Evolutionary conservation across 805 yeast species (phyloP).

Genomic region (Suhomyces sp.): DNA sequence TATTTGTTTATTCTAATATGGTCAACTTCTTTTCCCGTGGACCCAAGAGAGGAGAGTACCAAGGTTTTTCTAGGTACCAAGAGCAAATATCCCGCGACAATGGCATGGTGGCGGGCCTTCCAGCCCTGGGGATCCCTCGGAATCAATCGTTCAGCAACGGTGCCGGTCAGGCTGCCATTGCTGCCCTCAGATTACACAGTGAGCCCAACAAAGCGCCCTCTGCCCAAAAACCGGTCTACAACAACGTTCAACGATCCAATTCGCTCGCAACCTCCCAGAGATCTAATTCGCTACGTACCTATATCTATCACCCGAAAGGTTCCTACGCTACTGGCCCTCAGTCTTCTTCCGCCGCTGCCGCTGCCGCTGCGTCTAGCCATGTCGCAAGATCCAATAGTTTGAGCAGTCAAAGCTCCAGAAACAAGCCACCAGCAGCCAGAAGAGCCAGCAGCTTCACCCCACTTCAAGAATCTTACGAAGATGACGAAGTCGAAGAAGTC

Average conservation of each 20-base stretch:
- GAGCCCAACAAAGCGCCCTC: background rate
- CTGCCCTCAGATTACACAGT: slow-evolving; percentile 35
- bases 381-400: slow-evolving; percentile 3
- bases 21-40: background rate
- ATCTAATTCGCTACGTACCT: slow-evolving; percentile 34
- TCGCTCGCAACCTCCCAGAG: slow-evolving; percentile 21
- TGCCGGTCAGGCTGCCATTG: slow-evolving; percentile 43
- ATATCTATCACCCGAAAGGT: slow-evolving; percentile 37
- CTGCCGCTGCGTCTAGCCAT: background rate
- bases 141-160: slow-evolving; percentile 25
- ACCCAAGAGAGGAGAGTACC: slow-evolving; percentile 18
- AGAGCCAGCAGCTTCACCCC: background rate
- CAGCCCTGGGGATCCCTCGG: slow-evolving; percentile 16
- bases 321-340: slow-evolving; percentile 33
- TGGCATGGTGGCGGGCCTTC: slow-evolving; percentile 16
- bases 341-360: background rate
- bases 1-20: background rate
- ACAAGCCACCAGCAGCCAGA: background rate
- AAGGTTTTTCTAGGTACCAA: slow-evolving; percentile 35
- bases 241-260: slow-evolving; percentile 15
- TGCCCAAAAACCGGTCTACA: slow-evolving; percentile 2
- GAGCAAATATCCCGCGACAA: slow-evolving; percentile 18
- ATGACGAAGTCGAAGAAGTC: slow-evolving; percentile 17
- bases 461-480: slow-evolving; percentile 11
- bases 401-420: background rate